A percentile compares a stretch with the other conserved stretches of the same genome.
phyloP scores from a whole-genome alignment of 129 eudicot genomes.

The Flaveria brownii region DNA sequence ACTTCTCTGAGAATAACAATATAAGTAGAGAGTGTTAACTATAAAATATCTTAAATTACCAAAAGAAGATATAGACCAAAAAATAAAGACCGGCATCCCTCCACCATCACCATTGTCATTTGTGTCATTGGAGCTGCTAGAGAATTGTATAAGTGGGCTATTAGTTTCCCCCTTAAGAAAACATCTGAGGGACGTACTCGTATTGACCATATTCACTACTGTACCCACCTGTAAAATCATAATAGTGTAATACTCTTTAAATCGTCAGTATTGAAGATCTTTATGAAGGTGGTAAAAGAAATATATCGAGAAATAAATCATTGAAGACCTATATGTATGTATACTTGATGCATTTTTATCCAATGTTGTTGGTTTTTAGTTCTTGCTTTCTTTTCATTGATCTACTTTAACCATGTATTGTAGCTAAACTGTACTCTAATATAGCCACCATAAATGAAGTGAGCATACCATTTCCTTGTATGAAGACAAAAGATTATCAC shows the following conservation, averaged over 20 bases:
- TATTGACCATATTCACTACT: slow-evolving; percentile 56
- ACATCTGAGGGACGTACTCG: slow-evolving; percentile 66
- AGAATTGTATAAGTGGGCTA: slow-evolving; percentile 65
- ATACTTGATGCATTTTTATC: slow-evolving; percentile 15
- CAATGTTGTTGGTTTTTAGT: neutral
- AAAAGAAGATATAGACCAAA: slow-evolving; percentile 62
- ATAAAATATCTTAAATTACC: slow-evolving; percentile 51
- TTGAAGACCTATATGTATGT: neutral
- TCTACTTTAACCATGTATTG: slow-evolving; percentile 1
- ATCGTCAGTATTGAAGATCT: neutral
- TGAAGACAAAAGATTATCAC: slow-evolving; percentile 56
- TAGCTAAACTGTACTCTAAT: neutral
- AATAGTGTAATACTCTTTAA: neutral
- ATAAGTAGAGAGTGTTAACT: neutral
- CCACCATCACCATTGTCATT: slow-evolving; percentile 86
- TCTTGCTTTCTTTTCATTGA: neutral
- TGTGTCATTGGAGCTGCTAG: slow-evolving; percentile 39
- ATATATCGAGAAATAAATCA: neutral
- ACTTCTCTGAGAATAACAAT: neutral
- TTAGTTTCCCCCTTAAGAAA: slow-evolving; percentile 49
- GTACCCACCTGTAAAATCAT: slow-evolving; percentile 56
- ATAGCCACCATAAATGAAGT: neutral
- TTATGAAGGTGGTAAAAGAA: too few species aligned
- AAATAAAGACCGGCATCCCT: slow-evolving; percentile 66
- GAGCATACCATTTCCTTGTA: slow-evolving; percentile 79